Evolutionary conservation across 768 basidiomycete genomes (phyloP).

Genomic region (Russula griseocarnosa): DNA sequence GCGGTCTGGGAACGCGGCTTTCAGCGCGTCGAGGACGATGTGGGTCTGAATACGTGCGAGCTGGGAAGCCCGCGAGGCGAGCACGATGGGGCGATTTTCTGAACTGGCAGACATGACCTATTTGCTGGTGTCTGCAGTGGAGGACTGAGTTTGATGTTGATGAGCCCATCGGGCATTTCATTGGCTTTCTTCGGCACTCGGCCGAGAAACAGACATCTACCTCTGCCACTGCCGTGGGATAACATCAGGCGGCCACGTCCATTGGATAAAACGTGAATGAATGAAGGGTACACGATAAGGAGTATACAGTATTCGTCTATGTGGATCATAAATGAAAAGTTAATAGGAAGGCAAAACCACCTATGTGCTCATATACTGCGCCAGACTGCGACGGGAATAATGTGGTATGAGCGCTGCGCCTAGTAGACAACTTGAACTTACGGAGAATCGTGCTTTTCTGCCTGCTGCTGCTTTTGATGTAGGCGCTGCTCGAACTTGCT

Average conservation of each 20-base stretch:
- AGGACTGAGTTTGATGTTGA: neutral
- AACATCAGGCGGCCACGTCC: neutral
- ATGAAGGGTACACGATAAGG: constrained; percentile 13
- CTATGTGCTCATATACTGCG: constrained; percentile 76
- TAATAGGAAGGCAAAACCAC: neutral
- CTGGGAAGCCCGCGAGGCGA: constrained; percentile 85
- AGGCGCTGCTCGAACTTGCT: constrained; percentile 77
- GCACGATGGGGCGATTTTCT: constrained; percentile 50
- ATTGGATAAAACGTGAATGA: constrained; percentile 6
- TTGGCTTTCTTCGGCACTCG: neutral
- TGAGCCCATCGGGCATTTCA: neutral
- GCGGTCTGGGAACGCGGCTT: constrained; percentile 49
- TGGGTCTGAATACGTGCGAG: constrained; percentile 90
- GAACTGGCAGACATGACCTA: neutral
- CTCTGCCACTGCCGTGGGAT: neutral
- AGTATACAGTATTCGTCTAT: constrained; percentile 10
- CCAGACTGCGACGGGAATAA: constrained; percentile 50
- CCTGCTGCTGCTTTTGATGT: constrained; percentile 36
- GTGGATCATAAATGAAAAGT: neutral
- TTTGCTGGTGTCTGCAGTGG: neutral
- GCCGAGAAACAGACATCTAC: too few relatives aligned
- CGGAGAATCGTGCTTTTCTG: constrained; percentile 44
- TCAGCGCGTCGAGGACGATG: constrained; percentile 63
- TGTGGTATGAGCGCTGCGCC: constrained; percentile 10
- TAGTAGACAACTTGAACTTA: constrained; percentile 41